Base-by-base conservation (phyloP, 768 basidiomycete genomes). In the Hygrocybe punicea region DNA sequence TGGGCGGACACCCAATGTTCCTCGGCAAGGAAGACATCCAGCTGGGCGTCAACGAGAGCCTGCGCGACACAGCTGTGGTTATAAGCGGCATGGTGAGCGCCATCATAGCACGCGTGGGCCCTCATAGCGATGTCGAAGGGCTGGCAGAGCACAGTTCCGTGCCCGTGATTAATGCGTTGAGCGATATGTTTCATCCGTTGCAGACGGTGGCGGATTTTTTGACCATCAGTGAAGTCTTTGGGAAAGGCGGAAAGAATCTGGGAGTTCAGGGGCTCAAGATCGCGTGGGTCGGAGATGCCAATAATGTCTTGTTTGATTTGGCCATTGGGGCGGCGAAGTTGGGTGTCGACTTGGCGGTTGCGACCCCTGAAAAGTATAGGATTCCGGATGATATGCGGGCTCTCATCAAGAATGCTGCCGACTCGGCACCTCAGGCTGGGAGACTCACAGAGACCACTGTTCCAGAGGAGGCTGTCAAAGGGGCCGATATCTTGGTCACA, bases 271-370 rank as follows among this genome's bases (percentile, higher is more conserved):
- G 93, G 1, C 80, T 98, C 56, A 98, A 93, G 1, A 75, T 98
- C 52, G 89, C 94, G 8, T 99, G 94, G 70, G 83, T 98, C 55
- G 96, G 96, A 7, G 96, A 98, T 74, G 87, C 87, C 21, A 89
- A 93, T 48, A 99, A 98, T 67, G 92, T 99, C 49, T 77, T 97
- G 56, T 91, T 98, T 70, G 97, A 98, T 71, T 94, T 98, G 91
- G 85, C 98, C 29, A 96, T 98, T 62, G 86, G 93, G 6, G 91
- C 88, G 67, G 96, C 95, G 34, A 85, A 96, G 44, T 74, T 98
- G 2, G 97, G 97, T 0, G 93, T 95, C 73, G 77, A 84, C 46
- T 70, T 98, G 29, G 86, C 89, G 53, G 79, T 99, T 34, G 97
- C 94, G 37, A 85, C 84, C 39, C 97, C 97, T 2, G 51, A 65